Evolutionary conservation across 2,329 filamentous ascomycete genomes (phyloP).

Genomic region (Elsinoe ampelina): DNA sequence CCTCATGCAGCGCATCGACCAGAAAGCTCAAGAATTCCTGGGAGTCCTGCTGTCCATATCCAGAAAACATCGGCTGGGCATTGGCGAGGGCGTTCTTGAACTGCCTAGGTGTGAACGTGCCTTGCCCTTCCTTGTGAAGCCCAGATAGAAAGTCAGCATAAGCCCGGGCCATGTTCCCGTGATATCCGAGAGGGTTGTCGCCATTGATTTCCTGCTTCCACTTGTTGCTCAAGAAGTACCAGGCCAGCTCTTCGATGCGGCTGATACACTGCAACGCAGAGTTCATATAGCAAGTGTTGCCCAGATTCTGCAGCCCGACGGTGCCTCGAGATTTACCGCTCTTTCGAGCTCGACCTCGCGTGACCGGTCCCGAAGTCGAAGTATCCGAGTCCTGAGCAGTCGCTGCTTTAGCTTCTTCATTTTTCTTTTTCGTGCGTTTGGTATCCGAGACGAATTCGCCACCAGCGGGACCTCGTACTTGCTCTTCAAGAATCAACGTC

Average conservation of each 20-base stretch:
- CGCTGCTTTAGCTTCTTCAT: conserved; percentile 36
- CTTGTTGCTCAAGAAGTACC: conserved; percentile 70
- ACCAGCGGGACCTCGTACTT: conserved; percentile 45
- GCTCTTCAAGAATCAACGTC: conserved; percentile 76
- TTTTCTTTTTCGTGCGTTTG: conserved; percentile 34
- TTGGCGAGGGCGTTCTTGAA: conserved; percentile 78
- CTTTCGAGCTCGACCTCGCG: conserved; percentile 61
- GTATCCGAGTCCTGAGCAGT: conserved; percentile 30
- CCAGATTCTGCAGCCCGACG: conserved; percentile 78
- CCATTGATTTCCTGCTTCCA: conserved; percentile 76
- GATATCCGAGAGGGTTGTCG: conserved; percentile 74
- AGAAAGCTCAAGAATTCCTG: conserved; percentile 95
- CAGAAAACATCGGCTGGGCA: conserved; percentile 77
- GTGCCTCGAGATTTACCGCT: conserved; percentile 64
- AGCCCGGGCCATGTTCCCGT: conserved; percentile 74
- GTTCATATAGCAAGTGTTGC: conserved; percentile 99
- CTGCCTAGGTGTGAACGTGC: conserved; percentile 65
- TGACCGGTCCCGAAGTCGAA: conserved; percentile 47
- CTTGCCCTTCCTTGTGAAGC: conserved; percentile 62
- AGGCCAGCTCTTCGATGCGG: conserved; percentile 83
- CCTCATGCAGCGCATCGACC: conserved; percentile 88
- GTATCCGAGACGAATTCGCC: conserved; percentile 48
- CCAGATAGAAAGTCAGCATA: conserved; percentile 69
- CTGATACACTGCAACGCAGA: conserved; percentile 90
- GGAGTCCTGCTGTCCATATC: conserved; percentile 93